phyloP scores from a whole-genome alignment of 1,284 basidiomycete species.

The Trametes sp. region DNA sequence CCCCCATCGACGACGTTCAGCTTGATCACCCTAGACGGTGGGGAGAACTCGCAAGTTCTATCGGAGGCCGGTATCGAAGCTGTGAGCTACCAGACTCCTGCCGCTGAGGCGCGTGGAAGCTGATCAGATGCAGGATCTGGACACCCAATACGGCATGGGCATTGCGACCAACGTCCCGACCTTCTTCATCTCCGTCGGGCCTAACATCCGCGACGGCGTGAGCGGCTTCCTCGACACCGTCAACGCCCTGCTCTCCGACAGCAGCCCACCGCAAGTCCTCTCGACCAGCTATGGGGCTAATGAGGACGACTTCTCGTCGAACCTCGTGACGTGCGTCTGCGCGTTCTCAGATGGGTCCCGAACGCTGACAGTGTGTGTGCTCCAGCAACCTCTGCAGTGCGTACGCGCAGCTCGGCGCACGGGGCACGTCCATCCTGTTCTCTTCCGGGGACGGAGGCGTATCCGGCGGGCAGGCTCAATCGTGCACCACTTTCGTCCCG shows the following conservation, averaged over 20 bases:
- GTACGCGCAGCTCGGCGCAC: conserved; percentile 55
- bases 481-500: conserved; percentile 62
- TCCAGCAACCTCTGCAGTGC: conserved; percentile 23
- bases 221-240: conserved; percentile 29
- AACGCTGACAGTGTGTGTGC: background rate
- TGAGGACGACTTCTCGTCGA: conserved; percentile 23
- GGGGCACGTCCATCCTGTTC: conserved; percentile 66
- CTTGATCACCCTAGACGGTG: conserved; percentile 54
- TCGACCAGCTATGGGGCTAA: conserved; percentile 58
- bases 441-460: conserved; percentile 68
- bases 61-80: conserved; percentile 53
- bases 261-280: conserved; percentile 62
- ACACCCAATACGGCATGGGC: conserved; percentile 68
- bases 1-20: conserved; percentile 39
- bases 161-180: conserved; percentile 56
- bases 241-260: conserved; percentile 46
- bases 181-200: conserved; percentile 32
- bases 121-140: conserved; percentile 49
- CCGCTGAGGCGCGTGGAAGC: too few relatives aligned
- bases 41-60: conserved; percentile 48
- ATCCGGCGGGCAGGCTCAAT: conserved; percentile 64
- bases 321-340: conserved; percentile 58
- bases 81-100: conserved; percentile 37
- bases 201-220: conserved; percentile 22
- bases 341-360: background rate